Base-by-base conservation (phyloP, 192 early-diverging fungal species). In the Linnemannia schmuckeri region DNA sequence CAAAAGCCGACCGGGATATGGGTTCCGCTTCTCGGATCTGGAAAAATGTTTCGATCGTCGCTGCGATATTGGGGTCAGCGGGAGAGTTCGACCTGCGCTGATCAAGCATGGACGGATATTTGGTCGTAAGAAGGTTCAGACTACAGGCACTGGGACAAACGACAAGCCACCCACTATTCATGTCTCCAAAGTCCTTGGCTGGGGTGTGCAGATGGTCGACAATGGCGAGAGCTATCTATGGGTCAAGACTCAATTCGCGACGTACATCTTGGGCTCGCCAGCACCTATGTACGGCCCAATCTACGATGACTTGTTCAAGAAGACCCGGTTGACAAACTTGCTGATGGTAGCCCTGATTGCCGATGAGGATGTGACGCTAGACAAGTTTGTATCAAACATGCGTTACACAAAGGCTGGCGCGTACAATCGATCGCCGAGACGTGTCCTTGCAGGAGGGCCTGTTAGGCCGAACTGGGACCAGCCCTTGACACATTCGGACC, bases 201-300 rank as follows among this genome's bases (percentile, higher is more conserved):
- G 44, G 72, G 72, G 42, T 47, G 13, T 49, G 27, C 44, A 74
- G 7, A 74, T 74, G 46, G 27, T 47, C 27, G 40, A 49, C 17
- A 47, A 74, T 24, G 42, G 46, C 13, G 72, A 74, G n/a, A 74
- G 72, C 27, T 47, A 27, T 20, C 30, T 42, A 17, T 74, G 44
- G 72, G 27, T 47, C 72, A 42, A 33, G 72, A 74, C 72, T 47
- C 72, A 33, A 41, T 47, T 47, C 46, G 42, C 72, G 42, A 47
- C n/a, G 24, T 74, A 47, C 13, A 74, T 44, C 6, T n/a, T 72
- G 71, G 71, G 71, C 10, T 38, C 44, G 20, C 71, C 71, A n/a
- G 41, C 71, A n/a, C 4, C 71, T 10, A 27, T 44, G 42, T 42
- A 42, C 41, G 22, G n/a, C 6, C 22, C 71, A n/a, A 13, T 72